Percentiles rank a stretch among this genome's conserved stretches.
Conservation (phyloP, 2,329 filamentous ascomycete genomes). For the Neurospora crassa region DNA sequence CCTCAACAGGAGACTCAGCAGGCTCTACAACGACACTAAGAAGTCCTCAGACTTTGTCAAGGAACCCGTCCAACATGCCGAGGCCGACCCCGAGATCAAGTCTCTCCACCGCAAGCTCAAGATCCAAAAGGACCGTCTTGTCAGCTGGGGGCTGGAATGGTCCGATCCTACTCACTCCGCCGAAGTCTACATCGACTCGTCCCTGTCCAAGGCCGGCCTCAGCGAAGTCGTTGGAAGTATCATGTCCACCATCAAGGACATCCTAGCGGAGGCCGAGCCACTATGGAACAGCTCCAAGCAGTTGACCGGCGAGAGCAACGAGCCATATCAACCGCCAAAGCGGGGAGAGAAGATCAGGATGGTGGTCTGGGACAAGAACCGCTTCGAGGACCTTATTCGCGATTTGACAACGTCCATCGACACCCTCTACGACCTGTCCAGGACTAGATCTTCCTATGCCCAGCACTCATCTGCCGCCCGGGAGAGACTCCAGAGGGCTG, state of each 20-base stretch:
- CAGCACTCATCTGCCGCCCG: conserved; percentile 22
- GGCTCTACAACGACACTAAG: conserved; percentile 75
- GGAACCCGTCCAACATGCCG: conserved; percentile 50
- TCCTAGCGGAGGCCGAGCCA: conserved; percentile 64
- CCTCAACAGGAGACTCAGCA: conserved; percentile 54
- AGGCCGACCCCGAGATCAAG: conserved; percentile 57
- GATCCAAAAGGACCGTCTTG: conserved; percentile 70
- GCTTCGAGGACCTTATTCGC: conserved; percentile 64
- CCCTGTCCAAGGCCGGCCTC: conserved; percentile 61
- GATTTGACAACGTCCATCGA: conserved; percentile 72
- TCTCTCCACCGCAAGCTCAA: conserved; percentile 65
- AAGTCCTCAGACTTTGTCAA: conserved; percentile 66
- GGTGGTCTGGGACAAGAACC: conserved; percentile 58
- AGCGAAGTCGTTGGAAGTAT: conserved; percentile 71
- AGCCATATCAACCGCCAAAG: conserved; percentile 25
- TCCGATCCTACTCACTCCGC: conserved; percentile 53
- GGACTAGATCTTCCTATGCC: conserved; percentile 45
- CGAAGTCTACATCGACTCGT: conserved; percentile 58
- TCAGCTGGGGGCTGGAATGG: conserved; percentile 76
- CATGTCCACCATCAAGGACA: conserved; percentile 72
- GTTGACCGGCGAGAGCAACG: conserved; percentile 28
- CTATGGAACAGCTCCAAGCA: conserved; percentile 56
- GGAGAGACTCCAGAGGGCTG: conserved; percentile 26
- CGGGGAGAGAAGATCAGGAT: conserved; percentile 44
- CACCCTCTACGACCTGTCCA: conserved; percentile 66